Evolutionary conservation across 371 early-diverging fungal genomes (phyloP), one percentile per base, ranked within the genome.

Genomic region (Mucor indicus): DNA sequence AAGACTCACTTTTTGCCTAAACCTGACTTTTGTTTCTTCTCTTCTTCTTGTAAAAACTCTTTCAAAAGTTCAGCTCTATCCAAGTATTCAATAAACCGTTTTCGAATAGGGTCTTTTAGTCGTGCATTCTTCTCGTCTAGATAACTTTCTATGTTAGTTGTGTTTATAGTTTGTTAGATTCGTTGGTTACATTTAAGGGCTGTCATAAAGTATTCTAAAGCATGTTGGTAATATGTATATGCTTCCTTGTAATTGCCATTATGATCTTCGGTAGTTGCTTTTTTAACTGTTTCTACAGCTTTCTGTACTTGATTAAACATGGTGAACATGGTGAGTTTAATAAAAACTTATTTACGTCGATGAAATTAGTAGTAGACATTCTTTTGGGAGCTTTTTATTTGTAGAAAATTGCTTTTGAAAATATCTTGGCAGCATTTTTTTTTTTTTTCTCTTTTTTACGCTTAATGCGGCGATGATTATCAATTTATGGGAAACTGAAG

Each of bases 111-210:
- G 39, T 91, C 90, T 57, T 92, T 89, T 36, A 81, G 63, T 35
- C 84, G 77, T 38, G 96, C 95, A 57, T 94, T 94, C 74, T 93
- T 95, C 61, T 98, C 96, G 59, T 98, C 95, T 96, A 21, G 48
- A 19, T 15, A 5, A 16, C 6, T 36, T 19, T 17, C 10, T 24
- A 7, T n/a, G n/a, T n/a, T n/a, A n/a, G n/a, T n/a, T n/a, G n/a
- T n/a, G n/a, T n/a, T n/a, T n/a, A n/a, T n/a, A n/a, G n/a, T n/a
- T n/a, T n/a, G n/a, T n/a, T n/a, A n/a, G n/a, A n/a, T n/a, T n/a
- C n/a, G n/a, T n/a, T n/a, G 33, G 2, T 75, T 78, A 93, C 95
- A 96, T 77, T 95, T 96, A 52, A 98, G 81, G 3, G 96, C 96
- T 21, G 86, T 85, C 85, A 93, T 79, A 63, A 96, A 98, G 65